Evolutionary conservation across 2,329 filamentous ascomycete genomes (phyloP), one percentile per base, ranked within the genome.

Genomic region (Emmonsiellopsis sp.): DNA sequence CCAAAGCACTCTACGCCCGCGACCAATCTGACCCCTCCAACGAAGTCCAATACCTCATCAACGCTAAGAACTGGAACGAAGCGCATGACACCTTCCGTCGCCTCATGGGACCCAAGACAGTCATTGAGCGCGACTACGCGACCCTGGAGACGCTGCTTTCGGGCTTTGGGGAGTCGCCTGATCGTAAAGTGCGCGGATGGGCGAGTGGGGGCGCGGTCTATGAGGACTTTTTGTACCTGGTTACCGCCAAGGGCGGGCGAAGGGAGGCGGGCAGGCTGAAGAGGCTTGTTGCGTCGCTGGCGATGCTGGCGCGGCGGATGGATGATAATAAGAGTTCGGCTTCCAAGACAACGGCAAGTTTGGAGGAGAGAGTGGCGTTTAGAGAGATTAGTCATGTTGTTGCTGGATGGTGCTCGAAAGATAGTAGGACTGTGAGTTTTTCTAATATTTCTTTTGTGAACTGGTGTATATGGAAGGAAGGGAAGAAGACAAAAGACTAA

Each of bases 1-100:
- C 93, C 15, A 88, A 91, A 65, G 91, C 91, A 10, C 77, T 92
- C 11, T 86, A 86, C 69, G 90, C 89, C 70, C 86, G 87, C 57
- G 84, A 84, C 54, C 82, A 80, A 63, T 82, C 83, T 58, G 83
- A 91, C 65, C 78, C 86, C 9, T 79, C 77, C 45, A 76, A 77
- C 5, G 89, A 95, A 68, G 87, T 92, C 8, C 79, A 85, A 52
- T 93, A 85, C 63, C 82, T 98, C 10, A 79, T 97, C 55, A 82
- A 83, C 48, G 92, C 90, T 2, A 79, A 81, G 40, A 83, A 87
- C 42, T 87, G 84, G 69, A 77, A 82, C 32, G 88, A 93, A 66
- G 93, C 93, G 0, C 93, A 97, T 70, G 80, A 83, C 31, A 88
- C 92, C 1, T 85, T 98, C 52, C 81, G 86, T 56, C 82, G 82